Conservation (phyloP, 768 basidiomycete genomes). For the Hericium alpestre region DNA sequence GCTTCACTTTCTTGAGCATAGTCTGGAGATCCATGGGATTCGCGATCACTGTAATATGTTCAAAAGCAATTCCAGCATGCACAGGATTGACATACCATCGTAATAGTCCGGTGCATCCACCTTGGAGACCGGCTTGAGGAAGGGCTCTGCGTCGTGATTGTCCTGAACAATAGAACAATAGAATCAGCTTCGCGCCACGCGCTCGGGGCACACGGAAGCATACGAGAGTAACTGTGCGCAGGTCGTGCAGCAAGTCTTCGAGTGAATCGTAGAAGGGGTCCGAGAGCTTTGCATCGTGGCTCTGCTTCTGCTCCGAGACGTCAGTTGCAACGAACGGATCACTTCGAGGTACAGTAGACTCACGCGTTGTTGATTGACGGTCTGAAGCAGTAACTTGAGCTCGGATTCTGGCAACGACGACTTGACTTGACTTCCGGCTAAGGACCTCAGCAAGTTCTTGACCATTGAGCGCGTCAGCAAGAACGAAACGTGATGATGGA, state of each 20-base stretch:
- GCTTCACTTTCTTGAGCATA: constrained; percentile 88
- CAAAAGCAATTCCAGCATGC: neutral
- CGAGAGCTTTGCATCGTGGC: constrained; percentile 56
- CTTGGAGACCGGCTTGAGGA: constrained; percentile 86
- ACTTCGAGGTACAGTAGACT: constrained; percentile 24
- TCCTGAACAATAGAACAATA: constrained; percentile 31
- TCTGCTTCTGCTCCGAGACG: constrained; percentile 25
- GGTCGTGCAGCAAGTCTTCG: constrained; percentile 78
- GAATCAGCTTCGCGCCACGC: constrained; percentile 18
- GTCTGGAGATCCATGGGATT: constrained; percentile 94
- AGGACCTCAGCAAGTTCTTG: constrained; percentile 82
- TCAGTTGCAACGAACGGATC: constrained; percentile 16
- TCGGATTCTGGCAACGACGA: constrained; percentile 51
- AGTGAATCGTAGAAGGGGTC: constrained; percentile 93
- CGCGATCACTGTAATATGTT: constrained; percentile 57
- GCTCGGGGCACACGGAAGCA: constrained; percentile 22
- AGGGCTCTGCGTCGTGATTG: constrained; percentile 87
- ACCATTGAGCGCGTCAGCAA: neutral
- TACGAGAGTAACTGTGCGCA: constrained; percentile 67
- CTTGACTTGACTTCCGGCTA: constrained; percentile 69
- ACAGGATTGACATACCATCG: constrained; percentile 47
- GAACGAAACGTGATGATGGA: constrained; percentile 14
- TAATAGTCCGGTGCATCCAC: constrained; percentile 90
- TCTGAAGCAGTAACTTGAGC: constrained; percentile 70
- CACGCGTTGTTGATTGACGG: constrained; percentile 84